Evolutionary conservation across 2,329 filamentous ascomycete genomes (phyloP), one percentile per base, ranked within the genome.

Genomic region (Elsinoe arachidis): DNA sequence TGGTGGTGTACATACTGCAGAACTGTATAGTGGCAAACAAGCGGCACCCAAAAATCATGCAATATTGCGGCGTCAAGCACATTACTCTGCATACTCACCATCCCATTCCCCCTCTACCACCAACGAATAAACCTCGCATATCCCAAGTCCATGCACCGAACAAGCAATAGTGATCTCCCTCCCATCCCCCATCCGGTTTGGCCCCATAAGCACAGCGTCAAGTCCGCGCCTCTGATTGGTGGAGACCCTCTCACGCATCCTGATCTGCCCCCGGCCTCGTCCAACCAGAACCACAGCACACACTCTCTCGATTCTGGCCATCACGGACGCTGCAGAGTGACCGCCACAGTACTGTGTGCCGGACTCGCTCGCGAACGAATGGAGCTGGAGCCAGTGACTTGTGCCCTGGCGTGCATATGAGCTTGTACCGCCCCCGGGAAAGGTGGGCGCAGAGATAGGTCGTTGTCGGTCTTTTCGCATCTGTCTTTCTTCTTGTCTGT

Each of bases 21-120:
- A 19, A 41, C 7, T 41, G 41, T 44, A 44, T 2, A 44, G 41
- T 23, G 12, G 15, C 12, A 10, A 44, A 17, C 19, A 5, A 21
- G 41, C 7, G 15, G 23, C 6, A 26, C 6, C 19, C 17, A 14
- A 5, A 5, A 21, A 15, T n/a, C 33, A 38, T 53, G 49, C 49
- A 53, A 34, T 38, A 53, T 53, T 52, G 47, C 47, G 47, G 47
- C 47, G 47, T 52, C 47, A 52, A 38, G 49, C 49, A 53, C 49
- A 53, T 52, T 38, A 7, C 14, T n/a, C 17, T 38, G 34, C 49
- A 37, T 26, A 6, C 11, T 39, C 15, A 35, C 30, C 17, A 53
- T 17, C 17, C 10, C 17, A 38, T 33, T 5, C 15, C 26, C 5
- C 47, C 17, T 14, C n/a, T 19, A 14, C 14, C 21, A 34, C 26